phyloP scores from a whole-genome alignment of 495 filamentous ascomycete species.

The Lepraria neglecta region DNA sequence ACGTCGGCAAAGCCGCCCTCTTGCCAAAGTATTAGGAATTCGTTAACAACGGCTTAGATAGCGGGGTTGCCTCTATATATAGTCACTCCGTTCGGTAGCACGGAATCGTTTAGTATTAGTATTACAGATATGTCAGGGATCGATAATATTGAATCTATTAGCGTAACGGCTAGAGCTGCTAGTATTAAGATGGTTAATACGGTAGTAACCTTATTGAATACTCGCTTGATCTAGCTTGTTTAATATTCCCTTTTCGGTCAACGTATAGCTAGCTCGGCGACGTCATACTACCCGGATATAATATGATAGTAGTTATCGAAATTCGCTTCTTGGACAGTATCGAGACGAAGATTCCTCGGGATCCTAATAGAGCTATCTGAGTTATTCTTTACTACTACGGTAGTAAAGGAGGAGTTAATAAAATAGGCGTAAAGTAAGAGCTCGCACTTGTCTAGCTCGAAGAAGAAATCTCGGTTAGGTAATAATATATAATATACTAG shows the following conservation, averaged over 20 bases:
- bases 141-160: no score
- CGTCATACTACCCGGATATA: background rate
- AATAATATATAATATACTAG: no score
- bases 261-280: background rate
- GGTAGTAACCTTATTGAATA: background rate
- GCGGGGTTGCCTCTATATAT: background rate
- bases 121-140: no score
- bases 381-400: no score
- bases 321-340: background rate
- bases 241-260: background rate
- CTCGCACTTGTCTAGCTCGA: no score
- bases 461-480: no score
- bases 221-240: background rate
- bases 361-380: no score
- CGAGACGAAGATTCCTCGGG: no score
- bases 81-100: background rate
- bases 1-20: background rate
- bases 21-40: background rate
- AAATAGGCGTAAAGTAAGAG: no score
- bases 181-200: background rate
- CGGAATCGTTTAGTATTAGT: background rate
- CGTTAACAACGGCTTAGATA: background rate
- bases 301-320: slow-evolving; percentile 1
- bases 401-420: no score
- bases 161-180: background rate